Evolutionary conservation across 2,329 filamentous ascomycete genomes (phyloP), one percentile per base, ranked within the genome.

Genomic region (Corynespora cassiicola): DNA sequence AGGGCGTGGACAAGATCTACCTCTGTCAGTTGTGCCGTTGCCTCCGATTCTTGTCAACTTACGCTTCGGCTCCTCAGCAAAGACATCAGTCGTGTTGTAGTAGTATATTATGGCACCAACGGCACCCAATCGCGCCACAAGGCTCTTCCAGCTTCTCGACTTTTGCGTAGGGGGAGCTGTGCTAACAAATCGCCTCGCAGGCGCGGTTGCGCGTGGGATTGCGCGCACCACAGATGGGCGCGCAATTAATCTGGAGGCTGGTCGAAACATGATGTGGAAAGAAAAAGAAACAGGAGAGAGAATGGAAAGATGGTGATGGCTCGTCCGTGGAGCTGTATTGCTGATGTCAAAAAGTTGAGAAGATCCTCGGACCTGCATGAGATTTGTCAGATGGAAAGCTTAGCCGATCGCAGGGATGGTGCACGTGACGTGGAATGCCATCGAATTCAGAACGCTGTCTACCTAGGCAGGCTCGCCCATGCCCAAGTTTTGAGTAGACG

Each of bases 31-130:
- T 20, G 11, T 23, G 20, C 28, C 34, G 29, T 18, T 15, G 25
- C 19, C 34, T 37, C 31, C 23, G 23, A 15, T 15, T 27, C 15
- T 25, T 35, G 32, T 27, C 32, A 27, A 12, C 16, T 19, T 20
- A 27, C 32, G 17, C 21, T 37, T 14, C 25, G 26, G 34, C 26
- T 37, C 34, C 31, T 37, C 89, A 11, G 90, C 88, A 69, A 97
- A 97, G 15, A 90, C 77, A 36, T 84, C 81, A 61, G 86, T 92
- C 6, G 90, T 96, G 75, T 90, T 95, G 71, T 97, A 99, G 71
- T 88, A 96, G 74, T 97, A 99, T 32, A 97, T 74, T 29, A 86
- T 84, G 14, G 80, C 89, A 42, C 76, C 78, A 0, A 89, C 91
- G 39, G 94, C 65, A 51, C 84, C 88, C 81, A 90, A 86, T 74